A percentile compares a stretch with the other conserved stretches of the same genome.
These are phyloP conservation scores for Pterocarpus santalinus DNA, from an alignment of 306 rosid genomes.

Conservation along the genomic window DNA sequence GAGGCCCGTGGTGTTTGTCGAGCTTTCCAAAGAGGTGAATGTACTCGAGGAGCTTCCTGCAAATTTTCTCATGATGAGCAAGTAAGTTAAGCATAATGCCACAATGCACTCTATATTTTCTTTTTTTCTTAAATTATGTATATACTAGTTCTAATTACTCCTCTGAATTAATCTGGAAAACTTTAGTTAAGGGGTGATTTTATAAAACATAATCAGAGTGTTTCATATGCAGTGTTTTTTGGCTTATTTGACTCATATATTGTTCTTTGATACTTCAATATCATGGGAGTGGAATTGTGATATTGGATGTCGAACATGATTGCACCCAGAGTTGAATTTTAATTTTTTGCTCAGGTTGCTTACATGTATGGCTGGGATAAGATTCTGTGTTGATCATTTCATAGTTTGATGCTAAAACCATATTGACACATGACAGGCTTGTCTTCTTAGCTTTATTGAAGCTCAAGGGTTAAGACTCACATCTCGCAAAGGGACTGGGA, in stretches of 20 bases:
- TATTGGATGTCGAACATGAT: not conserved
- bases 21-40: conserved; percentile 91
- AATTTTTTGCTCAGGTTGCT: not conserved
- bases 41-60: conserved; percentile 93
- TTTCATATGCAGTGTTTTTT: conserved; percentile 12
- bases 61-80: conserved; percentile 91
- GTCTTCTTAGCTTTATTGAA: not conserved
- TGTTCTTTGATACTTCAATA: conserved; percentile 4
- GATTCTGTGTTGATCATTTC: not conserved
- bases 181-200: not conserved
- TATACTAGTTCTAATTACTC: not conserved
- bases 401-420: conserved; percentile 16
- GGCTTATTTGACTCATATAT: conserved; percentile 16
- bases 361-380: not conserved
- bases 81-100: conserved; percentile 52
- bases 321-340: conserved; percentile 1
- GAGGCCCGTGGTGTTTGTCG: conserved; percentile 96
- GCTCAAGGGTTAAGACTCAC: not conserved
- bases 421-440: not conserved
- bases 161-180: not conserved
- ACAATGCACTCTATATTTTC: not conserved
- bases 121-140: not conserved
- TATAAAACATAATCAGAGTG: not conserved
- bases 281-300: not conserved
- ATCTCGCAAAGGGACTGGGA: not conserved